Percentiles rank a stretch among this genome's conserved stretches.
These are phyloP conservation scores for Kitagawia praeruptora DNA, from an alignment of 129 eudicot species.

Conservation along the genomic window DNA sequence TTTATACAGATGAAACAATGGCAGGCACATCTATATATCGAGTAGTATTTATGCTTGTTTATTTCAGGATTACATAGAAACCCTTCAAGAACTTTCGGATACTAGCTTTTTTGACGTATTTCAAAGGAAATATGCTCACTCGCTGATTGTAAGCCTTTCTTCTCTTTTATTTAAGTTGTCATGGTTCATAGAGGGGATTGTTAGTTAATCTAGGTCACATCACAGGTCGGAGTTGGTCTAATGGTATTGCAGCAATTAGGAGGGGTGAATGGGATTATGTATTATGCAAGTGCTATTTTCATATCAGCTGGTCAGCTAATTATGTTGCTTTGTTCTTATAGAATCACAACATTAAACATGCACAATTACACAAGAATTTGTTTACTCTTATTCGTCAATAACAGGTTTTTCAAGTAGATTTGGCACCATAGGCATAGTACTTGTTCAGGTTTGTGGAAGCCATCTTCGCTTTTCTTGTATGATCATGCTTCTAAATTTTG, in stretches of 20 bases:
- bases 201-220: constrained; percentile 9
- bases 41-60: not conserved
- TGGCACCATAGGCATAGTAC: constrained; percentile 71
- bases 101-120: constrained; percentile 44
- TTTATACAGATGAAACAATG: not conserved
- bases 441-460: constrained; percentile 55
- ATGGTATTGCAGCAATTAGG: constrained; percentile 88
- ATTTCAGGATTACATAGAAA: constrained; percentile 69
- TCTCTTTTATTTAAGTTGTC: not conserved
- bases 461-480: not conserved
- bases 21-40: not conserved
- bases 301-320: constrained; percentile 62
- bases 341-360: not conserved
- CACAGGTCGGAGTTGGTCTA: constrained; percentile 77
- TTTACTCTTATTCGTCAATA: constrained; percentile 2
- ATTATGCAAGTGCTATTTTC: constrained; percentile 68
- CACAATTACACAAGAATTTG: not conserved
- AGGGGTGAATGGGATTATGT: constrained; percentile 75
- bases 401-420: constrained; percentile 64
- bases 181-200: not conserved
- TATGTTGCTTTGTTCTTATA: not conserved
- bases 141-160: constrained; percentile 53
- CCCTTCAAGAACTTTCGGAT: constrained; percentile 43
- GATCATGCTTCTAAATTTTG: not conserved
- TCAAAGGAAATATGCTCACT: constrained; percentile 55